These are phyloP conservation scores for Umbellularia californica DNA, from an alignment of 164 flowering plant genomes.

Conservation along the genomic window DNA sequence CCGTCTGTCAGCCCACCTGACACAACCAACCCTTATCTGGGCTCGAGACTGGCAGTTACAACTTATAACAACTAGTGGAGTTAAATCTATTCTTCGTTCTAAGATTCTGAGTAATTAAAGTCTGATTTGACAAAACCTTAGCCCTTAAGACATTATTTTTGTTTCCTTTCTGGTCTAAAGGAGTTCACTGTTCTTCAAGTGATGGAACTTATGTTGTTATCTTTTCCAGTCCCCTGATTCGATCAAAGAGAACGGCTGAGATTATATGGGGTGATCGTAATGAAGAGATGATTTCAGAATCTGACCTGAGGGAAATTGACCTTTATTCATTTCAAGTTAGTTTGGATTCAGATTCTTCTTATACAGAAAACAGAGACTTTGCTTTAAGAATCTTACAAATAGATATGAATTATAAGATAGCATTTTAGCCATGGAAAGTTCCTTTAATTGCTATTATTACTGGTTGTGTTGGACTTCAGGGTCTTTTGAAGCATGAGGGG, in stretches of 20 bases:
- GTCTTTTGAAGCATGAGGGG: constrained; percentile 87
- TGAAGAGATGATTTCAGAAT: constrained; percentile 60
- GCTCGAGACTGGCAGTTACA: too few species aligned
- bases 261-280: constrained; percentile 73
- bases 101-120: background rate
- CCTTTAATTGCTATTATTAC: constrained; percentile 6
- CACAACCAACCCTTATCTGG: too few species aligned
- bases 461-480: constrained; percentile 42
- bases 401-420: background rate
- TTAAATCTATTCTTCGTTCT: constrained; percentile 2
- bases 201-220: constrained; percentile 2
- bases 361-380: background rate
- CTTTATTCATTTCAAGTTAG: constrained; percentile 95
- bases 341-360: constrained; percentile 15
- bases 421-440: background rate
- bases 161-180: background rate
- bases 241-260: constrained; percentile 94
- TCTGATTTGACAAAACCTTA: background rate
- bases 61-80: too few species aligned
- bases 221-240: constrained; percentile 56
- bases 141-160: background rate
- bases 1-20: too few species aligned
- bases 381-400: background rate
- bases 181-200: background rate
- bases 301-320: constrained; percentile 83